Evolutionary conservation across 1,284 basidiomycete genomes (phyloP).

Genomic region (Golubevia sp.): DNA sequence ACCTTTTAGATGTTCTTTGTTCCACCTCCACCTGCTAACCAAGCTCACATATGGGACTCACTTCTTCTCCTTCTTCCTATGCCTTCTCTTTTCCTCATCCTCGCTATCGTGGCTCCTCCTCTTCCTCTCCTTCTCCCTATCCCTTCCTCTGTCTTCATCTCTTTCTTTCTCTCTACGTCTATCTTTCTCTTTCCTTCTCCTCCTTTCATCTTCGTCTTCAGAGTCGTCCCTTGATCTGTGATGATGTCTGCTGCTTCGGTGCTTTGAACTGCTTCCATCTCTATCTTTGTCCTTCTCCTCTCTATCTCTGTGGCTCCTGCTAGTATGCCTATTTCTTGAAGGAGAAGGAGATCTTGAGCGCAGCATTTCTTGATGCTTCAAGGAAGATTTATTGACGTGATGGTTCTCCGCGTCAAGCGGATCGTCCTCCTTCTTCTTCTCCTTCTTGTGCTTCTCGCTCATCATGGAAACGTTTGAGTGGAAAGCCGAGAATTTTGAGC

Average conservation of each 20-base stretch:
- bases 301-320: not conserved
- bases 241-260: not conserved
- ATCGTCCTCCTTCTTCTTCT: too few relatives aligned
- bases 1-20: too few relatives aligned
- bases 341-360: too few relatives aligned
- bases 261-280: constrained; percentile 1
- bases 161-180: constrained; percentile 5
- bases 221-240: not conserved
- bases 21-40: too few relatives aligned
- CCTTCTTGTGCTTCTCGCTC: too few relatives aligned
- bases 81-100: constrained; percentile 9
- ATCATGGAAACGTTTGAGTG: too few relatives aligned
- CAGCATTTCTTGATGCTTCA: too few relatives aligned
- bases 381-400: too few relatives aligned
- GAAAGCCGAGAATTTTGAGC: too few relatives aligned
- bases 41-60: constrained; percentile 2
- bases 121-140: constrained; percentile 10
- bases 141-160: not conserved
- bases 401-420: too few relatives aligned
- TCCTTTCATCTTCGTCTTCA: not conserved
- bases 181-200: not conserved
- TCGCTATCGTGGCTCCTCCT: constrained; percentile 6
- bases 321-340: too few relatives aligned
- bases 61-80: constrained; percentile 9
- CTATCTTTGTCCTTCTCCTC: not conserved